Evolutionary conservation across 345 rosid species (phyloP), one percentile per base, ranked within the genome.

Genomic region (Eucalyptus shirleyi): DNA sequence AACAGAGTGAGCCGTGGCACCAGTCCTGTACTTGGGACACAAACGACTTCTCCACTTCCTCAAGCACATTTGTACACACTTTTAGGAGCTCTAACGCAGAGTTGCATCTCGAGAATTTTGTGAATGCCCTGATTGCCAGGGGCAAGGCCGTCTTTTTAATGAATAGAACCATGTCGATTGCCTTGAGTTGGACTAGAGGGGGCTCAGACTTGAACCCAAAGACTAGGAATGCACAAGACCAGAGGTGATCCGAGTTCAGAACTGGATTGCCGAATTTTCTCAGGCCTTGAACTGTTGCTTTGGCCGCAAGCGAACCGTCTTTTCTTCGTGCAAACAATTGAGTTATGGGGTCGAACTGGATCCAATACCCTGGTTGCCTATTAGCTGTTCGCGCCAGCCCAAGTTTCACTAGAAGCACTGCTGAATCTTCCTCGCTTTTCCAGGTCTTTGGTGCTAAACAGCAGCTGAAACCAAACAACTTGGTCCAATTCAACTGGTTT

Each of bases 181-280:
- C 98, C 90, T 95, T 95, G 44, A 97, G 89, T 53, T 96, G 96
- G 47, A 97, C 97, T 16, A 95, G 88, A 37, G 98, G 99, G 50
- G 97, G 98, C 87, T 97, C 98, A 2, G 96, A 94, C 91, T 96
- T 96, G 91, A 96, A 97, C 82, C 99, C 99, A 11, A 97, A 97
- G 21, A 97, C 97, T 18, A 97, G 96, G 93, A 96, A 97, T 44
- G 98, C 99, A 19, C 96, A 95, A 19, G 99, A 97, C 99, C 99
- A 97, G 12, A 94, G 90, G 90, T 97, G 99, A 92, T 96, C 97
- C 19, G 94, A 94, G 91, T 94, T 94, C 86, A 93, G 17, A 85
- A 87, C 86, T 6, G 94, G 95, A 67, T 94, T 94, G 9, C 94
- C 94, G 12, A 89, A 91, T 92, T 94, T 94, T 89, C 97, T 93